Evolutionary conservation across 768 basidiomycete genomes (phyloP).

Genomic region (Tulasnella sp.): DNA sequence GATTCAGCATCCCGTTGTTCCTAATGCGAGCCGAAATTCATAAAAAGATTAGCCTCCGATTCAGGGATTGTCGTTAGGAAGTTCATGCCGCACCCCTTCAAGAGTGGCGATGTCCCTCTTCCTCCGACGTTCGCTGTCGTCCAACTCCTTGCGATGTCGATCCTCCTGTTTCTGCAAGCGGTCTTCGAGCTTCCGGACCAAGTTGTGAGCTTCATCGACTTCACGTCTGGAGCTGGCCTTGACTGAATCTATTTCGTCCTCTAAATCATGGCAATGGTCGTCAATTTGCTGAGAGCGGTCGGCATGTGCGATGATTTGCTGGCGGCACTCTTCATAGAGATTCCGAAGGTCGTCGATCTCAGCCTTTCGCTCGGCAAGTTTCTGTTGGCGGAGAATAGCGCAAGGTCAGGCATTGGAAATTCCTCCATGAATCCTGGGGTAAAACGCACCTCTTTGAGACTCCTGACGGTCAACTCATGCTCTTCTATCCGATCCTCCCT

Average conservation of each 20-base stretch:
- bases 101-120: slow-evolving; percentile 6
- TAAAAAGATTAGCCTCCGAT: not conserved
- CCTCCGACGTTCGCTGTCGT: slow-evolving; percentile 33
- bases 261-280: slow-evolving; percentile 35
- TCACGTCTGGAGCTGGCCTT: slow-evolving; percentile 63
- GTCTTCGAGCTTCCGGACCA: slow-evolving; percentile 37
- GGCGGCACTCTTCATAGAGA: slow-evolving; percentile 63
- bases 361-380: slow-evolving; percentile 27
- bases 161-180: slow-evolving; percentile 29
- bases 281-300: not conserved
- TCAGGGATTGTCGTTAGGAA: not conserved
- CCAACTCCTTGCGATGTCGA: slow-evolving; percentile 30
- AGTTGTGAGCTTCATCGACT: slow-evolving; percentile 66
- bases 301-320: slow-evolving; percentile 43
- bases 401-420: not conserved
- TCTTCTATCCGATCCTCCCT: slow-evolving; percentile 60
- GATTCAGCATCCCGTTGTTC: not conserved
- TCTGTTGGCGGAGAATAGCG: not conserved
- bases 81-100: slow-evolving; percentile 16
- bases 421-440: not conserved
- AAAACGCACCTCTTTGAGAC: slow-evolving; percentile 76
- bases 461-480: slow-evolving; percentile 62
- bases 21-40: not conserved
- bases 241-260: slow-evolving; percentile 64
- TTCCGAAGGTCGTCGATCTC: slow-evolving; percentile 33